phyloP scores from a whole-genome alignment of 441 rosid genomes.

The Pelargonium citronellum region DNA sequence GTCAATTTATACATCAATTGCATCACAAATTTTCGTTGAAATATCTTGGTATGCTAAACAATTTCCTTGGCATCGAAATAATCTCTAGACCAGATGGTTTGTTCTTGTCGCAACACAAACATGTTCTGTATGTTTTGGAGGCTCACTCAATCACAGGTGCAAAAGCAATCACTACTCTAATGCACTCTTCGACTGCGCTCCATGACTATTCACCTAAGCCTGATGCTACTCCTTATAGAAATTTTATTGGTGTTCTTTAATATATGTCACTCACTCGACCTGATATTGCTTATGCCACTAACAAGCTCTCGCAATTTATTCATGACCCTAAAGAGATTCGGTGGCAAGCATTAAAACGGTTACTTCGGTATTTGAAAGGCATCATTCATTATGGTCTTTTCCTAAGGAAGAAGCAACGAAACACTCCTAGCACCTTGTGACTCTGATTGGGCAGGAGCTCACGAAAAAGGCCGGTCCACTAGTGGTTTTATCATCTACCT shows the following conservation, averaged over 20 bases:
- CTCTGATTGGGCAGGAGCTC: neutral
- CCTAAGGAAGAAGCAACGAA: neutral
- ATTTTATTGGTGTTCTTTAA: neutral
- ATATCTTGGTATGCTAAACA: neutral
- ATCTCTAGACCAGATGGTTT: neutral
- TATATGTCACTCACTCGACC: neutral
- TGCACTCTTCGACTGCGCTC: neutral
- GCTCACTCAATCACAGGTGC: neutral
- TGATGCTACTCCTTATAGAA: neutral
- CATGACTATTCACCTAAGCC: neutral
- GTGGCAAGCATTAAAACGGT: neutral
- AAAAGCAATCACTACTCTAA: neutral
- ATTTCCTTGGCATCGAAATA: neutral
- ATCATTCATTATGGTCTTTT: neutral
- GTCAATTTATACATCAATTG: neutral
- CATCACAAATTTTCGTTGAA: neutral
- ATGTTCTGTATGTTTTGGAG: neutral
- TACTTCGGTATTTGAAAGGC: neutral
- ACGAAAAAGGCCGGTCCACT: neutral
- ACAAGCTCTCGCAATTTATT: constrained; percentile 5
- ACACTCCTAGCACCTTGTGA: neutral
- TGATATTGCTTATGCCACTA: neutral
- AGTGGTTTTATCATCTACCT: neutral
- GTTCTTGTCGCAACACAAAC: neutral
- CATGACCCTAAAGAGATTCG: neutral